These are phyloP conservation scores for Coriaria nepalensis DNA, from an alignment of 306 rosid species.

Conservation along the genomic window DNA sequence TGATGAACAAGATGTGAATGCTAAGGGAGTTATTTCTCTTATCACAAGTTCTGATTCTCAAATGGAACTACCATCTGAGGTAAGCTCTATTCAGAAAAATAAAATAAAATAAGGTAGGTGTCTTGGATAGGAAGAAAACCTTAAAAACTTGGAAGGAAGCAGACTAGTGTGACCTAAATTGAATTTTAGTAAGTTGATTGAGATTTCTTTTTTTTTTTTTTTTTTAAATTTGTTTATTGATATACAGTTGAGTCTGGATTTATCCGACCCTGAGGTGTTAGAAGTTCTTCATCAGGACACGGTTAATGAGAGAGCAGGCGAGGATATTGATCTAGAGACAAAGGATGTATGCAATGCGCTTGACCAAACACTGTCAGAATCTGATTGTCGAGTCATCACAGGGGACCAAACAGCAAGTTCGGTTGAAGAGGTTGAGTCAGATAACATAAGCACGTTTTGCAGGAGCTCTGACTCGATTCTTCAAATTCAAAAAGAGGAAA, in stretches of 20 bases:
- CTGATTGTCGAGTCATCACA: slow-evolving; percentile 17
- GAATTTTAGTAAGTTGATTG: too few species aligned
- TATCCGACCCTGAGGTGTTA: slow-evolving; percentile 11
- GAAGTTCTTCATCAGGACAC: slow-evolving; percentile 21
- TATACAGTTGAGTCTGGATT: neutral
- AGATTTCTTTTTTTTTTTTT: too few species aligned
- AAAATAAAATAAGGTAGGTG: too few species aligned
- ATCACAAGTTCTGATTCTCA: slow-evolving; percentile 9
- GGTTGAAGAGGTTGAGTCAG: slow-evolving; percentile 23
- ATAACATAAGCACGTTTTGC: slow-evolving; percentile 17
- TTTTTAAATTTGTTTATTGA: neutral
- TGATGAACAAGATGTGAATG: slow-evolving; percentile 10
- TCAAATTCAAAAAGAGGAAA: slow-evolving; percentile 23
- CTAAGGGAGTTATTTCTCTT: slow-evolving; percentile 11
- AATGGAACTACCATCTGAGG: slow-evolving; percentile 36
- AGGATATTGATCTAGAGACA: slow-evolving; percentile 22
- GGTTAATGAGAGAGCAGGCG: slow-evolving; percentile 10
- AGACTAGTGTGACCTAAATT: too few species aligned
- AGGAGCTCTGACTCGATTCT: slow-evolving; percentile 18
- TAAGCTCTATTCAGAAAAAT: slow-evolving; percentile 13
- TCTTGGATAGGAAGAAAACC: too few species aligned
- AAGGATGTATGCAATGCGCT: slow-evolving; percentile 14
- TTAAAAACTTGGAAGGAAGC: too few species aligned
- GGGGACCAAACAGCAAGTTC: slow-evolving; percentile 24
- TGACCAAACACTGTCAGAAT: slow-evolving; percentile 18